Percentiles rank a stretch among this genome's conserved stretches.
phyloP scores from a whole-genome alignment of 164 flowering plant species.

The Umbellularia californica region DNA sequence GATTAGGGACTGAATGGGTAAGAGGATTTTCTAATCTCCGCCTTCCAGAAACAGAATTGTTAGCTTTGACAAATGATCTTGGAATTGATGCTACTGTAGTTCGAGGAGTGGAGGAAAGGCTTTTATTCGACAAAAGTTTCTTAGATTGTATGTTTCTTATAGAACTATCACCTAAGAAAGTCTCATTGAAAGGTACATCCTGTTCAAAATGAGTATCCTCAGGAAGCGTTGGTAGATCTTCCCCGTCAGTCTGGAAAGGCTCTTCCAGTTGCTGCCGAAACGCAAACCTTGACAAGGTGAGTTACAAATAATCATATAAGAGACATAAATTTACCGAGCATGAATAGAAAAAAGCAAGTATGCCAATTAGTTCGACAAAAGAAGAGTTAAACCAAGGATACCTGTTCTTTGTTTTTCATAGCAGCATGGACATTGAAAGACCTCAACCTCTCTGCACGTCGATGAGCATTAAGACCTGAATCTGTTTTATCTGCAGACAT shows the following conservation, averaged over 20 bases:
- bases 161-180: conserved; percentile 35
- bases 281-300: conserved; percentile 21
- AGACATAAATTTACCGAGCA: not conserved
- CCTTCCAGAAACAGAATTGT: conserved; percentile 60
- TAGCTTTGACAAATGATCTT: conserved; percentile 48
- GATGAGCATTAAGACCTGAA: conserved; percentile 44
- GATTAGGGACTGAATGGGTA: conserved; percentile 91
- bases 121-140: conserved; percentile 49
- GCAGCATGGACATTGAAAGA: conserved; percentile 48
- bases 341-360: not conserved
- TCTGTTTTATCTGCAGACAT: conserved; percentile 45
- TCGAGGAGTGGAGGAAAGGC: conserved; percentile 52
- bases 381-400: conserved; percentile 20
- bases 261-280: conserved; percentile 44
- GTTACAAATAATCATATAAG: conserved; percentile 12
- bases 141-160: conserved; percentile 47
- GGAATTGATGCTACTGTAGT: conserved; percentile 41
- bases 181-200: conserved; percentile 35
- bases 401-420: conserved; percentile 61
- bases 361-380: not conserved
- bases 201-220: conserved; percentile 38
- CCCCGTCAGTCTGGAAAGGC: conserved; percentile 49
- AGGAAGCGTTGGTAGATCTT: conserved; percentile 43
- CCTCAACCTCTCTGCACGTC: conserved; percentile 65
- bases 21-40: conserved; percentile 65